Base-by-base conservation (phyloP, 352 stramenopile species). In the Pythium periplocum region DNA sequence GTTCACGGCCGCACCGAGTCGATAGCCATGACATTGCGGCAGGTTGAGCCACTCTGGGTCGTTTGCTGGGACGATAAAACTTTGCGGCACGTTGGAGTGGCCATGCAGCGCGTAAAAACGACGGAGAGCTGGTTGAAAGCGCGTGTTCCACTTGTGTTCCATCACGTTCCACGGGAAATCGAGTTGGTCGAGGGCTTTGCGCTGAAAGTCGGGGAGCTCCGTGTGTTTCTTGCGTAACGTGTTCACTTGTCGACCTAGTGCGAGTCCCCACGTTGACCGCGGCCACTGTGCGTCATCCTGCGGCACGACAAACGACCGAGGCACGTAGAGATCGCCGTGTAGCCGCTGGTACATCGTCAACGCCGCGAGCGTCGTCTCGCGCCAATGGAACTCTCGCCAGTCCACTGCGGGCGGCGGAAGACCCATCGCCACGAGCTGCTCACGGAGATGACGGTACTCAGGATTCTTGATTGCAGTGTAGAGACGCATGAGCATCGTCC, bases 41-140 rank as follows among this genome's bases (percentile, higher is more conserved):
- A 48, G 43, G 17, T 48, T 31, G 10, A n/a, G 9, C 17, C 17
- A 11, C 9, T 11, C 8, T 35, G 40, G 4, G 6, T 40, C 8
- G 2, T 49, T 2, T 4, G 17, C 32, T 32, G 86, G 84, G 0
- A 96, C 80, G 30, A 77, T 68, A 64, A 91, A 96, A 34, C 72
- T 71, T 56, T 91, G 76, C 38, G 79, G 78, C 3, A 96, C 78
- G 45, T 88, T 66, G 45, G 89, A 61, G 66, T 96, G 81, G 44
- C 84, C 83, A 52, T 87, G 76, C 17, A 87, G 49, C 38, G 72
- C 54, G 52, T 88, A 75, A 65, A 90, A 96, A 8, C 45, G 52
- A 7, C 75, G 46, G 12, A 96, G 62, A 1, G 78, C 76, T 35
- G 78, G 66, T 40, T 73, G 32, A 42, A 79, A 61, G 11, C 45